phyloP scores from a whole-genome alignment of 2,329 filamentous ascomycete genomes.

The Microsporum ferrugineum region DNA sequence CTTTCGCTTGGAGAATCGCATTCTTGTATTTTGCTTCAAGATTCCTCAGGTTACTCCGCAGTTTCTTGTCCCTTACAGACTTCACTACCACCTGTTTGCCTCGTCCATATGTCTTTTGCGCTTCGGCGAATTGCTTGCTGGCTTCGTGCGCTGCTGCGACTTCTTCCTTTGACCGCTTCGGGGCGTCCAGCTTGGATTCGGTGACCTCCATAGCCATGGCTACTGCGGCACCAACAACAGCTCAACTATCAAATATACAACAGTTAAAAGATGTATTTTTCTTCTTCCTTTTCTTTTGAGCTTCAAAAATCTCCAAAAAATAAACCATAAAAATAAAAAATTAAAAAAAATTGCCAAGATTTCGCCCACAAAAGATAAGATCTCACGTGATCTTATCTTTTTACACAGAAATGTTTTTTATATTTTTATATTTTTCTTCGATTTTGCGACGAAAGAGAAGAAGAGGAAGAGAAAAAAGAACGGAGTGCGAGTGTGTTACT shows the following conservation, averaged over 20 bases:
- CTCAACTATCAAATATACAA: background rate
- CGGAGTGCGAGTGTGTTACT: background rate
- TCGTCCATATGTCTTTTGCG: conserved; percentile 70
- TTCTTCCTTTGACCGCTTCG: conserved; percentile 8
- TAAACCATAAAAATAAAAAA: conserved; percentile 6
- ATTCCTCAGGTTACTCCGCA: conserved; percentile 64
- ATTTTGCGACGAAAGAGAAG: conserved; percentile 8
- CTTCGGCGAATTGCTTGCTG: conserved; percentile 36
- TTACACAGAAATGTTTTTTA: conserved; percentile 22
- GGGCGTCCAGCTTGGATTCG: conserved; percentile 5
- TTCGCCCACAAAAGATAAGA: conserved; percentile 15
- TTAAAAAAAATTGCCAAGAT: conserved; percentile 25
- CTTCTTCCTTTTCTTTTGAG: background rate
- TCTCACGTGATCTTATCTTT: conserved; percentile 5
- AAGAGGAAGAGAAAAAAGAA: background rate
- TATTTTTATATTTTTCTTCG: conserved; percentile 11
- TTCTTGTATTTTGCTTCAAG: conserved; percentile 75
- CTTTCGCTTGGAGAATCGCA: conserved; percentile 74
- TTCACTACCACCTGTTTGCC: conserved; percentile 64
- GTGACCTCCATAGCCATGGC: conserved; percentile 14
- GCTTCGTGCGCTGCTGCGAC: conserved; percentile 28
- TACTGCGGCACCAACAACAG: background rate
- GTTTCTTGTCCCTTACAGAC: conserved; percentile 75
- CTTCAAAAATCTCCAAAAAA: background rate
- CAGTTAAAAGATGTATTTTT: background rate